Base-by-base conservation (phyloP, 192 early-diverging fungal genomes). In the Gonapodya prolifera region DNA sequence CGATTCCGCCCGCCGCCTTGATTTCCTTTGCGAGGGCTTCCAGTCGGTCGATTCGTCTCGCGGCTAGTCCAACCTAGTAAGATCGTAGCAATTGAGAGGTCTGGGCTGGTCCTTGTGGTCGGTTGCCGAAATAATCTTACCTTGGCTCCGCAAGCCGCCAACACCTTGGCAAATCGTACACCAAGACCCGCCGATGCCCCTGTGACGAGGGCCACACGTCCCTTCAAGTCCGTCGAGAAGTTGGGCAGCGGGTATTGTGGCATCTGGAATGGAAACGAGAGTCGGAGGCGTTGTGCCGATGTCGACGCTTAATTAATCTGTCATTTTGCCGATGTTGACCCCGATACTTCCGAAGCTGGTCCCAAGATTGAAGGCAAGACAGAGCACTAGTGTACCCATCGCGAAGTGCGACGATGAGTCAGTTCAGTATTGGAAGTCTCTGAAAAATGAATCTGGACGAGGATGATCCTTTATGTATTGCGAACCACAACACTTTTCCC, bases 131-230 rank as follows among this genome's bases (percentile, higher is more conserved):
- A 32, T 18, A 73, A 16, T 2, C 28, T 29, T 8, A 73, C 71
- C 71, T 73, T 73, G 8, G 71, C 71, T 8, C 71, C 71, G 16
- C 31, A 32, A 8, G 18, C 32, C 8, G 71, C 71, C 2, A 73
- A 29, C 16, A 73, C 71, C 31, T 73, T 73, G 71, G 71, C 71
- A 32, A 73, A 73, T 18, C 71, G 71, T 13, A 73, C 71, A 32
- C 71, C 71, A 2, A 73, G 71, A 8, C 71, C 71, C 32, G 71
- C 71, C 16, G 71, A 73, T 18, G 71, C 71, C 8, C 71, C 71
- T 29, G 71, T 73, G 18, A 73, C 71, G 31, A 73, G 71, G 31
- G 71, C 71, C 18, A 73, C 71, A 2, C 32, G 71, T 2, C 71
- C 71, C 31, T 16, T 73, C 18, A 73, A 29, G 32, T 73, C 71